Percentiles rank a stretch among this genome's conserved stretches.
phyloP scores from a whole-genome alignment of 2,329 filamentous ascomycete genomes.

The Chaetomium sp. region DNA sequence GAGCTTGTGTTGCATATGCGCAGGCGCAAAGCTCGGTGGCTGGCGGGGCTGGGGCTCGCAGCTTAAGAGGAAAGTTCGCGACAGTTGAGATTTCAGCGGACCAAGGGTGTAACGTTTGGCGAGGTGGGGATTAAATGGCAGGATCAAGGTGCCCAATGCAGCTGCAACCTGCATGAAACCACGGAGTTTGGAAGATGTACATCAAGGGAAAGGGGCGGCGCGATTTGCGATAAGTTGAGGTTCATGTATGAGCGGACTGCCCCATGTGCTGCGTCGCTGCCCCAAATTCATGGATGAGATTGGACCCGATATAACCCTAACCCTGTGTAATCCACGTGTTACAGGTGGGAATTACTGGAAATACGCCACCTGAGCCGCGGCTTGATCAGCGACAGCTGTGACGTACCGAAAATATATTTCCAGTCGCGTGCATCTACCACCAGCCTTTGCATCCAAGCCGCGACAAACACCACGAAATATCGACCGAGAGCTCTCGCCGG shows the following conservation, averaged over 20 bases:
- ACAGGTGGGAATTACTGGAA: constrained; percentile 5
- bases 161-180: no score
- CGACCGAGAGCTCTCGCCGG: no score
- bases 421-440: constrained; percentile 4
- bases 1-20: no score
- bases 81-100: not conserved
- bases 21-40: not conserved
- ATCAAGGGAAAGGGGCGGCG: no score
- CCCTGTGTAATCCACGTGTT: not conserved
- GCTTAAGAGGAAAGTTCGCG: not conserved
- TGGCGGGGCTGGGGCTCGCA: not conserved
- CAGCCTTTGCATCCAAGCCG: no score
- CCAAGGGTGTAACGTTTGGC: not conserved
- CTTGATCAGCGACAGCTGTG: not conserved
- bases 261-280: no score
- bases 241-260: no score
- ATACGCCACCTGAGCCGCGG: constrained; percentile 5
- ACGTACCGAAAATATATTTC: constrained; percentile 10
- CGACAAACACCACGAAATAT: no score
- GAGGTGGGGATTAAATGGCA: no score
- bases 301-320: constrained; percentile 4
- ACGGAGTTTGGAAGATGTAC: no score
- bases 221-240: no score
- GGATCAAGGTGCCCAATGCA: no score
- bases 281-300: not conserved